Conservation (phyloP, 2,329 filamentous ascomycete species). For the Metarhizium sp. region DNA sequence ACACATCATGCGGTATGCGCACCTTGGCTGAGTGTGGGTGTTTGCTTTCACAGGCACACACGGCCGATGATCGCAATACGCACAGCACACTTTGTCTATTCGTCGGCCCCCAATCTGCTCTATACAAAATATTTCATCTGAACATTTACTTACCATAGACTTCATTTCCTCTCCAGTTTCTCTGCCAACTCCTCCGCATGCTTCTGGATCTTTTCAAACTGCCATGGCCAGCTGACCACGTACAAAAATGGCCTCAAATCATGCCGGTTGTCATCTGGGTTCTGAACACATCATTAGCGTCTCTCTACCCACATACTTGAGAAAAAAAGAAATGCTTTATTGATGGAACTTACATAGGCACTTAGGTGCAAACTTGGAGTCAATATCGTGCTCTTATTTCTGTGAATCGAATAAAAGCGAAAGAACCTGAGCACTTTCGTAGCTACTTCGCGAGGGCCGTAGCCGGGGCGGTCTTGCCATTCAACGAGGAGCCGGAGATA, state of each 20-base stretch:
- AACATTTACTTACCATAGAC: too few relatives aligned
- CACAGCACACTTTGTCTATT: too few relatives aligned
- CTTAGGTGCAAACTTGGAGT: constrained; percentile 44
- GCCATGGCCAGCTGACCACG: constrained; percentile 28
- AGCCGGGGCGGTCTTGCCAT: constrained; percentile 23
- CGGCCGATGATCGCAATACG: too few relatives aligned
- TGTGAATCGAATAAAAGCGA: constrained; percentile 48
- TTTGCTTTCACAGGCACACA: too few relatives aligned
- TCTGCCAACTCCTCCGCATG: constrained; percentile 24
- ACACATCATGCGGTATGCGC: too few relatives aligned
- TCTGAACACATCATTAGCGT: not conserved
- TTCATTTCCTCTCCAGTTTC: constrained; percentile 3
- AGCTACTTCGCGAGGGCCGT: constrained; percentile 26
- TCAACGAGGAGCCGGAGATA: constrained; percentile 29
- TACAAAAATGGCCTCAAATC: constrained; percentile 33
- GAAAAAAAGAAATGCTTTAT: too few relatives aligned
- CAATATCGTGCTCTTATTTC: constrained; percentile 54
- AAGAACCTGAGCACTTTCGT: constrained; percentile 34
- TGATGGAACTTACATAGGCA: not conserved
- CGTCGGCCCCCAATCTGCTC: too few relatives aligned
- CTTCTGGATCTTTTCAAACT: constrained; percentile 30
- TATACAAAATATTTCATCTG: too few relatives aligned
- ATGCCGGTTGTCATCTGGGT: constrained; percentile 29
- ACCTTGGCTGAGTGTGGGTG: too few relatives aligned
- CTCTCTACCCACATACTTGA: too few relatives aligned